Base-by-base conservation (phyloP, 2,329 filamentous ascomycete species). In the Talaromyces albobiverticillius region DNA sequence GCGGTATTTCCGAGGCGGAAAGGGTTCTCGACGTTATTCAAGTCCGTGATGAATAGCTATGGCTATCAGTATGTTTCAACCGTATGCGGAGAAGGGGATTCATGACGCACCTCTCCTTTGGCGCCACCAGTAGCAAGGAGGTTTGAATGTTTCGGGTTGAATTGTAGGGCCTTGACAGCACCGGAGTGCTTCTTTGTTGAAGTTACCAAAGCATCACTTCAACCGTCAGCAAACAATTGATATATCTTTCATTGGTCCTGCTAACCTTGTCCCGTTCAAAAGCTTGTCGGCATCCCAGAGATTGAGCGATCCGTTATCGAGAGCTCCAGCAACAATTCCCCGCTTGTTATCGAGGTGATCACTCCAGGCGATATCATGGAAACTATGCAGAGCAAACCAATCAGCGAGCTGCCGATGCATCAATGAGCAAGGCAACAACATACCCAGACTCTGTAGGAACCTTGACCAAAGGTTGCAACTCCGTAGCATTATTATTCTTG, bases 311-410 rank as follows among this genome's bases (percentile, higher is more conserved):
- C 95, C 94, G 75, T 93, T 96, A 72, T 99, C 95, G 59, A 97
- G 81, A 59, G 90, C 94, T 69, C 92, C 94, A 51, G 94, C 94
- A 74, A 99, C 94, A 69, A 99, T 88, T 61, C 95, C 94, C 62
- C 84, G 83, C 13, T 89, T 86, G 59, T 90, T 86, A 57, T 88
- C 86, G 62, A 86, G 89, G 46, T 89, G 85, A 61, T 88, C 85
- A 54, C 90, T 88, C 94, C 94, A 99, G 57, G 93, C 91, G 70
- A 99, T 88, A 69, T 97, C 94, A 72, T 96, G 94, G 74, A 99
- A 99, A 66, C 94, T 96, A 67, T 41, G 58, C 40, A 51, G 26
- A 2, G 36, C n/a, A 36, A 20, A 29, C 6, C 20, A 11, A 22
- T 55, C 13, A 55, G 53, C 41, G n/a, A 50, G n/a, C 10, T 43